phyloP scores from a whole-genome alignment of 176 grass and related monocot genomes.

The Oryza rufipogon region DNA sequence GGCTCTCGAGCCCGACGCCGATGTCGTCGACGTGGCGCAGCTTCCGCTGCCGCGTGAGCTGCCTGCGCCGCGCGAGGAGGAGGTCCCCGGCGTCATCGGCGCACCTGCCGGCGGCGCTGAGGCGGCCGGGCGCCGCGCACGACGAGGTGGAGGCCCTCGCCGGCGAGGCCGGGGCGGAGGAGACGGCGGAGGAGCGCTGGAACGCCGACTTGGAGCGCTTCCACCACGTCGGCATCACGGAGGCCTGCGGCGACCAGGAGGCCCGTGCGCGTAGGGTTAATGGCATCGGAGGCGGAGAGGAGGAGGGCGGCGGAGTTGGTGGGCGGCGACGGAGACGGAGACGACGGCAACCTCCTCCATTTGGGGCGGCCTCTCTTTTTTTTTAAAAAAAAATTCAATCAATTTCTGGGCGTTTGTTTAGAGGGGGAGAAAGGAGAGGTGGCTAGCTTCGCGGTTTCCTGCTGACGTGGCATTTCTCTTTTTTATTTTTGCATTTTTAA shows the following conservation, averaged over 20 bases:
- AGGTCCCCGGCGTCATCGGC: background rate
- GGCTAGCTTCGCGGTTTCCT: background rate
- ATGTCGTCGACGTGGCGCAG: constrained; percentile 60
- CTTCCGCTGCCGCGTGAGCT: constrained; percentile 76
- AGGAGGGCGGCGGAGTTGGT: background rate
- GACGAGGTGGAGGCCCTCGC: constrained; percentile 55
- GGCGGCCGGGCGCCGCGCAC: constrained; percentile 18
- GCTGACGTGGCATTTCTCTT: background rate
- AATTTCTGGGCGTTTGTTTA: background rate
- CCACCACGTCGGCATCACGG: constrained; percentile 65
- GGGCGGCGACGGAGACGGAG: constrained; percentile 35
- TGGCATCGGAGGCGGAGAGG: constrained; percentile 39
- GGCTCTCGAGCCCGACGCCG: constrained; percentile 37
- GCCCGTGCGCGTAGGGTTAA: constrained; percentile 37
- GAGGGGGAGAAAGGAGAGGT: background rate
- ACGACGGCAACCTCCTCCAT: constrained; percentile 43
- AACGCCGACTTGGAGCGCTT: constrained; percentile 71
- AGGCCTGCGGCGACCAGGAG: background rate
- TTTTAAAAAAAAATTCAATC: background rate
- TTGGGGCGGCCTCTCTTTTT: background rate
- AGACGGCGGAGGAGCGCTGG: constrained; percentile 44
- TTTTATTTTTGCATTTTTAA: background rate
- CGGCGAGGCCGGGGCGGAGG: constrained; percentile 42
- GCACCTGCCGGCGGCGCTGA: background rate
- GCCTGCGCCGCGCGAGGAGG: constrained; percentile 33